phyloP scores from a whole-genome alignment of 192 early-diverging fungal genomes.

The Backusella australiensis region DNA sequence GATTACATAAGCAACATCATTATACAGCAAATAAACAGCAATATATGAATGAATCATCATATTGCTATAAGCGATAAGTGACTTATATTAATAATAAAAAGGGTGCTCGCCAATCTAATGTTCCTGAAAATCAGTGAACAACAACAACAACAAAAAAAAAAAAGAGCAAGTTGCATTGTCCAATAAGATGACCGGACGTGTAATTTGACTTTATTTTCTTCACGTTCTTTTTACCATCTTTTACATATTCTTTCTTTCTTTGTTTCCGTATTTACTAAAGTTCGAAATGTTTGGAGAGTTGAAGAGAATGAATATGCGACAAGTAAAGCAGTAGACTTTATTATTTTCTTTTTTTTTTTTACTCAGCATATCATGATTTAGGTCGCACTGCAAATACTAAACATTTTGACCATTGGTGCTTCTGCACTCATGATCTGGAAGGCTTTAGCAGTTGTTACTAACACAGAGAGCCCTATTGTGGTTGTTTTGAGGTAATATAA shows the following conservation, averaged over 20 bases:
- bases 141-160: background rate
- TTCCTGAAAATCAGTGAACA: background rate
- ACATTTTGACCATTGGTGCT: conserved; percentile 85
- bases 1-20: no score
- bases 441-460: conserved; percentile 77
- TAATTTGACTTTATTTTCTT: background rate
- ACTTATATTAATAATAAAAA: no score
- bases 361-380: background rate
- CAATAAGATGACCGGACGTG: background rate
- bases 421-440: conserved; percentile 99
- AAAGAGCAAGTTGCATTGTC: background rate
- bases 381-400: conserved; percentile 71
- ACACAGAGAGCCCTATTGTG: conserved; percentile 95
- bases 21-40: no score
- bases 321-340: conserved; percentile 8
- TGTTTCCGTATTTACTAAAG: background rate
- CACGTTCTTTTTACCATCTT: background rate
- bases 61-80: no score
- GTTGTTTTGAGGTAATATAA: conserved; percentile 81
- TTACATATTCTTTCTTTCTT: background rate
- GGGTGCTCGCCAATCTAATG: background rate
- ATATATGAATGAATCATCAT: no score
- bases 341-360: background rate
- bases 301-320: conserved; percentile 31
- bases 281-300: conserved; percentile 33